Evolutionary conservation across 352 stramenopile species (phyloP).

Genomic region (Phytophthora hibernalis): DNA sequence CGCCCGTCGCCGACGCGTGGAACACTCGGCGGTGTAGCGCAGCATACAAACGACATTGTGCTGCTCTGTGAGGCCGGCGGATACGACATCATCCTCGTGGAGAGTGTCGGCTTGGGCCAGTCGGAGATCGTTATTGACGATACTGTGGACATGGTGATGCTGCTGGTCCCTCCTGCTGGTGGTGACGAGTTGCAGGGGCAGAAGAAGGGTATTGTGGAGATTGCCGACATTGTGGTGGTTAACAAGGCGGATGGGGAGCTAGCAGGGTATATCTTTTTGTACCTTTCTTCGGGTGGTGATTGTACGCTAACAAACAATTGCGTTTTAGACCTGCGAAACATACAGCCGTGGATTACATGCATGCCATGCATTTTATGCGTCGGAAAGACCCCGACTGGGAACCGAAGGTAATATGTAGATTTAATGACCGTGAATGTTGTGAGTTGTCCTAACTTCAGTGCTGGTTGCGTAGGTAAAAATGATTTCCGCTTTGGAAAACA

Average conservation of each 20-base stretch:
- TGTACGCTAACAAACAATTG: neutral
- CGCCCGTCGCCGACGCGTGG: slow-evolving; percentile 92
- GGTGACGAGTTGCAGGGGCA: slow-evolving; percentile 97
- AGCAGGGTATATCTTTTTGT: slow-evolving; percentile 40
- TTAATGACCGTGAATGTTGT: neutral
- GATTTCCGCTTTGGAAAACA: slow-evolving; percentile 69
- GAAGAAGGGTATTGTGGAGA: slow-evolving; percentile 99
- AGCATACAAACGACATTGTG: slow-evolving; percentile 93
- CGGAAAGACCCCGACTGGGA: slow-evolving; percentile 87
- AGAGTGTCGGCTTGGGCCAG: slow-evolving; percentile 98
- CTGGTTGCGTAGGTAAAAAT: slow-evolving; percentile 61
- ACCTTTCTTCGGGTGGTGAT: neutral
- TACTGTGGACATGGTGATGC: slow-evolving; percentile 96
- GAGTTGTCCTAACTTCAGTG: neutral
- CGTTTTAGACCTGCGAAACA: slow-evolving; percentile 68
- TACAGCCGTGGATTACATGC: slow-evolving; percentile 79
- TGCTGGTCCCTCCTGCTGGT: slow-evolving; percentile 95
- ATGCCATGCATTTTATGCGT: slow-evolving; percentile 84
- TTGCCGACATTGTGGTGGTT: slow-evolving; percentile 96
- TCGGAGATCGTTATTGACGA: slow-evolving; percentile 97
- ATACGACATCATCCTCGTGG: slow-evolving; percentile 96
- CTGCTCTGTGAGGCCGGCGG: slow-evolving; percentile 93
- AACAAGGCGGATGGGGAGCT: slow-evolving; percentile 97
- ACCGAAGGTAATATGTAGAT: slow-evolving; percentile 58
- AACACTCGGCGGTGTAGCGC: slow-evolving; percentile 75